A percentile compares a stretch with the other conserved stretches of the same genome.
These are phyloP conservation scores for Talaromyces liani DNA, from an alignment of 495 filamentous ascomycete genomes.

Conservation along the genomic window DNA sequence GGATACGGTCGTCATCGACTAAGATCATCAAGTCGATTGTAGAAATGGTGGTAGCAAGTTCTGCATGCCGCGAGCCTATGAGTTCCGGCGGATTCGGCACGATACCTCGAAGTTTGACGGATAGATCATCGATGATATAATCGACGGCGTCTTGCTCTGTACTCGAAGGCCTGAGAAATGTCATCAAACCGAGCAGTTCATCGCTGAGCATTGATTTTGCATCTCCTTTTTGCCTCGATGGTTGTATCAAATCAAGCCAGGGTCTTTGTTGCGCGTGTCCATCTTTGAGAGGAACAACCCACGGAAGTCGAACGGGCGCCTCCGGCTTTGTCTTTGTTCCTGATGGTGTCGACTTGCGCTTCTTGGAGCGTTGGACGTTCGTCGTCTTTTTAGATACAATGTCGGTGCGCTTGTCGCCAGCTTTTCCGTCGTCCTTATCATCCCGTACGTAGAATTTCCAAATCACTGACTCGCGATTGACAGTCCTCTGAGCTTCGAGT, in stretches of 20 bases:
- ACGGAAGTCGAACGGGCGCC: slow-evolving; percentile 5
- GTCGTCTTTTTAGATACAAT: slow-evolving; percentile 1
- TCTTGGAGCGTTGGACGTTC: not conserved
- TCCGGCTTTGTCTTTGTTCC: not conserved
- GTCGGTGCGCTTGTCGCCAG: not conserved
- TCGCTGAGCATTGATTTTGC: slow-evolving; percentile 24
- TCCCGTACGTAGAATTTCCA: slow-evolving; percentile 22
- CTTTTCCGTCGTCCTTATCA: not conserved
- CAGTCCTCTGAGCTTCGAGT: slow-evolving; percentile 42
- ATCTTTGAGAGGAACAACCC: slow-evolving; percentile 12
- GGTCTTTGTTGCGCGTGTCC: slow-evolving; percentile 15
- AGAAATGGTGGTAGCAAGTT: slow-evolving; percentile 43
- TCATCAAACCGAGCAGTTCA: slow-evolving; percentile 41
- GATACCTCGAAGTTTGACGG: slow-evolving; percentile 12
- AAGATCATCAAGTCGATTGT: slow-evolving; percentile 40
- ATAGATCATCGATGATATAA: slow-evolving; percentile 21
- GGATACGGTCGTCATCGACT: slow-evolving; percentile 17
- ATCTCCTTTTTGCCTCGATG: slow-evolving; percentile 1
- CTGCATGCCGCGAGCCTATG: slow-evolving; percentile 47
- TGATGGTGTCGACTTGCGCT: not conserved
- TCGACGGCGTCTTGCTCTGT: slow-evolving; percentile 24
- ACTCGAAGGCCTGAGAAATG: slow-evolving; percentile 30
- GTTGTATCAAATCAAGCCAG: slow-evolving; percentile 22
- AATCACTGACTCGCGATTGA: slow-evolving; percentile 38
- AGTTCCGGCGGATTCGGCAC: slow-evolving; percentile 26